Base-by-base conservation (phyloP, 2,329 filamentous ascomycete species). In the Waltergamsia citrina region DNA sequence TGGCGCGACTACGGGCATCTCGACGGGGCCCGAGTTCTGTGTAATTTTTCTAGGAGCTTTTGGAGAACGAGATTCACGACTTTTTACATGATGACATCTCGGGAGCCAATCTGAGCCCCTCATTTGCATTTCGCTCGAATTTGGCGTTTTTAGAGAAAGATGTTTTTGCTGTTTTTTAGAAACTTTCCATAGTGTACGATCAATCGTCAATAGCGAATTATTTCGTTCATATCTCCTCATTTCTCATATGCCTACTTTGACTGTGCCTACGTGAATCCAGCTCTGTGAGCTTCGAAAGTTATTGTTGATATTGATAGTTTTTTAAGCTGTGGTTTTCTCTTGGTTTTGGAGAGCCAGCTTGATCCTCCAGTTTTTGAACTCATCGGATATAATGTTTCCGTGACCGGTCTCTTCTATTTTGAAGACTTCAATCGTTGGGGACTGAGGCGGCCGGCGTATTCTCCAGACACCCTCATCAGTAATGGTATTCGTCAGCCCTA, bases 381-480 rank as follows among this genome's bases (percentile, higher is more conserved):
- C 74, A 16, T 79, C 71, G 3, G 81, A 84, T 26, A 94, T 60
- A 32, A 94, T 85, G 17, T 72, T 67, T 1, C 85, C 86, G 41
- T 84, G 77, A 0, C 85, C 85, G 2, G 72, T 74, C 42, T 86
- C 81, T 45, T 85, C 75, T 5, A 87, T 60, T 49, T 73, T 78
- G 56, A 74, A 81, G 1, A 94, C 71, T 45, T 92, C 82, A 39
- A 96, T 82, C 6, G 61, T 56, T 2, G 72, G 65, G 1, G 73
- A 71, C 25, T 73, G 72, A 34, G 81, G 73, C 35, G 57, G 63
- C 38, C 85, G 73, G 32, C 74, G 65, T 48, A 98, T 85, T 40
- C 79, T 74, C 82, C 86, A 96, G 3, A 93, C 78, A 1, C 85
- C 86, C 25, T 77, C 72, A 32, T 85, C 81, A 14, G 67, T 74